phyloP scores from a whole-genome alignment of 805 yeast species.

The Candida cerambycidarum region DNA sequence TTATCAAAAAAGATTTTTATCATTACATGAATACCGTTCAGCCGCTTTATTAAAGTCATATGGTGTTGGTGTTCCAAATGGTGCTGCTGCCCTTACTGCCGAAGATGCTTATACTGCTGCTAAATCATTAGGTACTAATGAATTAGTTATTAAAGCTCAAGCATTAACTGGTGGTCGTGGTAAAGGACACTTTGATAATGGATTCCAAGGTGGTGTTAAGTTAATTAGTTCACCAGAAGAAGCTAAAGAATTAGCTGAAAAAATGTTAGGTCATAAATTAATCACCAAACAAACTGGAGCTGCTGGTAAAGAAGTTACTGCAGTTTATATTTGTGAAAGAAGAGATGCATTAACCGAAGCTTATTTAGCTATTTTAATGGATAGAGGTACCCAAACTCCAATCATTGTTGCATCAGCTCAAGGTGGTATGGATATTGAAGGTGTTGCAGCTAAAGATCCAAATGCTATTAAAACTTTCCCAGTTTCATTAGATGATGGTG shows the following conservation, averaged over 20 bases:
- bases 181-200: slow-evolving; percentile 95
- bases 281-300: slow-evolving; percentile 98
- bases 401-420: slow-evolving; percentile 93
- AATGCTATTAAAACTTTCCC: slow-evolving; percentile 87
- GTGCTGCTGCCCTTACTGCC: slow-evolving; percentile 87
- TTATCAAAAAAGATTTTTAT: slow-evolving; percentile 63
- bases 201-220: slow-evolving; percentile 95
- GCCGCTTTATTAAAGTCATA: slow-evolving; percentile 80
- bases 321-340: slow-evolving; percentile 94
- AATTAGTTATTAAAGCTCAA: slow-evolving; percentile 95
- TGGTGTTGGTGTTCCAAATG: slow-evolving; percentile 89
- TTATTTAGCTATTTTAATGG: slow-evolving; percentile 90
- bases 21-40: slow-evolving; percentile 94
- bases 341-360: slow-evolving; percentile 94
- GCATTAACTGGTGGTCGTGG: slow-evolving; percentile 99
- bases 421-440: slow-evolving; percentile 99
- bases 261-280: slow-evolving; percentile 90
- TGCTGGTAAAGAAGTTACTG: slow-evolving; percentile 94
- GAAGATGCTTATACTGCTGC: slow-evolving; percentile 87
- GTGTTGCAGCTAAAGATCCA: slow-evolving; percentile 91
- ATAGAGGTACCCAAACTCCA: slow-evolving; percentile 87
- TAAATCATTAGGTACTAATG: slow-evolving; percentile 68
- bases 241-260: slow-evolving; percentile 79
- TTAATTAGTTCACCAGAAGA: slow-evolving; percentile 81
- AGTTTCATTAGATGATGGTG: slow-evolving; percentile 74